Conservation (phyloP, 768 basidiomycete genomes). For the Hypholoma fasciculare region DNA sequence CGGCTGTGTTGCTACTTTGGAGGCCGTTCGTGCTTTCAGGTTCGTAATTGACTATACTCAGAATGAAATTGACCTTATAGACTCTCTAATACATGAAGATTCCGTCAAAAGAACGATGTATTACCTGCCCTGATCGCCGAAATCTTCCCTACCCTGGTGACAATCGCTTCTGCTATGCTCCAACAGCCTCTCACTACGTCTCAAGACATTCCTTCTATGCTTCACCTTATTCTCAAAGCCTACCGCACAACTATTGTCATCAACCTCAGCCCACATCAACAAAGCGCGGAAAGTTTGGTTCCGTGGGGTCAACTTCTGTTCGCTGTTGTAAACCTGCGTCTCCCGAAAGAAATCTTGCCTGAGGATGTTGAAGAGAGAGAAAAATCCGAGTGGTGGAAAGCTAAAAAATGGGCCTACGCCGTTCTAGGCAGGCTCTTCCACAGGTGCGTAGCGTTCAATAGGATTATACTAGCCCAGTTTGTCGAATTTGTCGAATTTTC, state of each 20-base stretch:
- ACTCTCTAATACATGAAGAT: constrained; percentile 38
- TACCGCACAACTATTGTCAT: constrained; percentile 84
- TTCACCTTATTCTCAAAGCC: constrained; percentile 85
- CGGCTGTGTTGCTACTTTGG: constrained; percentile 76
- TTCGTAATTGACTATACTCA: constrained; percentile 27
- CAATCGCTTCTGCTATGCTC: constrained; percentile 72
- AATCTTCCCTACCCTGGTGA: constrained; percentile 75
- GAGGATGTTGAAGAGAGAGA: constrained; percentile 77
- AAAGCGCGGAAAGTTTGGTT: constrained; percentile 70
- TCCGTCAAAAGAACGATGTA: constrained; percentile 63
- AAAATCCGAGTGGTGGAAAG: constrained; percentile 84
- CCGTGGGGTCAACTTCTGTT: constrained; percentile 89
- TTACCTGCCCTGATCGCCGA: constrained; percentile 58
- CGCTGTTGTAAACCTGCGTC: constrained; percentile 68
- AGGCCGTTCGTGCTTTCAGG: constrained; percentile 78
- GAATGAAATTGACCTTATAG: neutral
- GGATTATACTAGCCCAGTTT: neutral
- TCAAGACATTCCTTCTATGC: constrained; percentile 78
- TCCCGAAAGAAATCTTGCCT: constrained; percentile 67
- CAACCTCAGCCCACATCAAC: constrained; percentile 72
- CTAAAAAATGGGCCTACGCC: constrained; percentile 93
- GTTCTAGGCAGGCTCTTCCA: constrained; percentile 80
- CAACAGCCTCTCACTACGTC: constrained; percentile 58
- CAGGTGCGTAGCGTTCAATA: constrained; percentile 36
- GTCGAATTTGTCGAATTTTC: neutral